Base-by-base conservation (phyloP, 1,284 basidiomycete genomes). In the Cryptococcus hybrid region DNA sequence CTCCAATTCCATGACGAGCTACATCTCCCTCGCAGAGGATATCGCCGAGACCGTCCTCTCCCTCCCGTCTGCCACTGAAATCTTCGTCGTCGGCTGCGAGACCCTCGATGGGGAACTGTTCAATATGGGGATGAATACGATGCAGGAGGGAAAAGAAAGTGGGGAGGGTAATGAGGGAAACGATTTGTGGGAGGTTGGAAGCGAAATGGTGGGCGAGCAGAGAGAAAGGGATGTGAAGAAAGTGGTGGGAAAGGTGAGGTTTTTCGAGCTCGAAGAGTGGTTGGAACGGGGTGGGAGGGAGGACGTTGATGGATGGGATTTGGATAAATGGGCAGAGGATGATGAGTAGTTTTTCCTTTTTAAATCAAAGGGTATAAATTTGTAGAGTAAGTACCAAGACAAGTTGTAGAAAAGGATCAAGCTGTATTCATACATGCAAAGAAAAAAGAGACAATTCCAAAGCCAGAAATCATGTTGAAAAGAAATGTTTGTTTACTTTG, bases 401-500 rank as follows among this genome's bases (percentile, higher is more conserved):
- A 30, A 30, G 30, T 30, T 30, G 30, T 30, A 30, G 30, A 30
- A 30, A 30, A 30, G 3, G 30, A 30, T 30, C 30, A 30, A 30
- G 30, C 30, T 30, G 30, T 30, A 30, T 30, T 30, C 30, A 30
- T 30, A 30, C 30, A 30, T 30, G 30, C 30, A 30, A 30, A 30
- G 30, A 30, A 30, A 30, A 30, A 30, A 30, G 30, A 30, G 30
- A 30, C 30, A 30, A 30, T 30, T 30, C 30, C 30, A 30, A 30
- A 30, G 30, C 30, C 30, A 30, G 4, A 30, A 30, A 30, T 30
- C 30, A 30, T 4, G 30, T 30, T 30, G 30, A 30, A 30, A 30
- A 30, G 30, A 30, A 30, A 30, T 18, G 18, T 47, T 7, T 8
- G 15, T 47, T 55, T 65, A 74, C 67, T 74, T 71, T 6, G 65